Evolutionary conservation across 2,329 filamentous ascomycete species (phyloP).

Genomic region (Aspergillus jensenii): DNA sequence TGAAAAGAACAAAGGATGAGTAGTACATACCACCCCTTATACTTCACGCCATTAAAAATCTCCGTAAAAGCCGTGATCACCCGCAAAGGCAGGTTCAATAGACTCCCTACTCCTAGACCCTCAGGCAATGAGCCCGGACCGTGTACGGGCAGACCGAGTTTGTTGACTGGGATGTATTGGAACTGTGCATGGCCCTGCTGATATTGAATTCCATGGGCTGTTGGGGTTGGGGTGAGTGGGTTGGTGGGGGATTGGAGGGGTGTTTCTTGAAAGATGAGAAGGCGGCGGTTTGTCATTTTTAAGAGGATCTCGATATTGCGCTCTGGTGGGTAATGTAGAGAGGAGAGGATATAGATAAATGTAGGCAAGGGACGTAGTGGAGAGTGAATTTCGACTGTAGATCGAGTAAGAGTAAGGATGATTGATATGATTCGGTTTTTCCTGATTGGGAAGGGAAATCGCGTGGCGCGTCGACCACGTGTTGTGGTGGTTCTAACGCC

Average conservation of each 20-base stretch:
- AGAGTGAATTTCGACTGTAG: not conserved
- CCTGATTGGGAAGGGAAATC: conserved; percentile 1
- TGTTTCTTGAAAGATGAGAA: conserved; percentile 40
- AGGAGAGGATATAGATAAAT: not conserved
- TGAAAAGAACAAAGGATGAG: not conserved
- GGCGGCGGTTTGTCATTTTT: conserved; percentile 22
- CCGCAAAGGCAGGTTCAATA: conserved; percentile 27
- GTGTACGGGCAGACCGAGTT: conserved; percentile 36
- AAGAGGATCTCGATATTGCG: not conserved
- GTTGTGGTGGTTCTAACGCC: not conserved
- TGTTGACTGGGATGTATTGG: conserved; percentile 35
- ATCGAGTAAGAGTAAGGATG: not conserved
- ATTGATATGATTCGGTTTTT: conserved; percentile 1
- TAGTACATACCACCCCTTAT: conserved; percentile 37
- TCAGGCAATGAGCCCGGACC: conserved; percentile 35
- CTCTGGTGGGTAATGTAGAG: not conserved
- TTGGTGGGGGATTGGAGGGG: conserved; percentile 29
- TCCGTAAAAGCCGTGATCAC: conserved; percentile 39
- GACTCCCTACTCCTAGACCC: not conserved
- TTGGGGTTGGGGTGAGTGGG: conserved; percentile 10
- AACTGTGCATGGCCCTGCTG: not conserved
- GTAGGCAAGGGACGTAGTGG: not conserved
- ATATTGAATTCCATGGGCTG: not conserved
- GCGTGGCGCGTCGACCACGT: conserved; percentile 7
- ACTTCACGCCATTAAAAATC: conserved; percentile 39